Conservation (phyloP, 257 asterid genomes). For the Capsicum rhomboideum region DNA sequence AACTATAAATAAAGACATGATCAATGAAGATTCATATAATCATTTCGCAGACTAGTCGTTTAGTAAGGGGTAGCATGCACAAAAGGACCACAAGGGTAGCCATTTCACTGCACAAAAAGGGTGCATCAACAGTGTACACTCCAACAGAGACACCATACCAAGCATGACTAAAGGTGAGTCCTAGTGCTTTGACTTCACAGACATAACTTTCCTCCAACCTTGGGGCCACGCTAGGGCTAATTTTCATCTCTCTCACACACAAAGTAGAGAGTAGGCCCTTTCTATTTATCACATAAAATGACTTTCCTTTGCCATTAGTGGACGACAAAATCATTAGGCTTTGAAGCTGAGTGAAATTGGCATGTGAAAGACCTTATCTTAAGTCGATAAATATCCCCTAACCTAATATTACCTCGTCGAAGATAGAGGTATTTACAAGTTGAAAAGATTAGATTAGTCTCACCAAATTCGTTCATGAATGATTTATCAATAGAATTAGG, state of each 20-base stretch:
- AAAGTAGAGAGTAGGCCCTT: neutral
- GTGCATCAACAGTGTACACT: neutral
- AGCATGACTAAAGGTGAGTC: neutral
- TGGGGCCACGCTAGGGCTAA: neutral
- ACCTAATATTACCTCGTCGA: neutral
- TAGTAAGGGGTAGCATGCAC: neutral
- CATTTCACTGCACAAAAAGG: neutral
- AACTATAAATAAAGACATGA: neutral
- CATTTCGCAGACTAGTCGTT: neutral
- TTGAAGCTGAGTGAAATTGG: constrained; percentile 28
- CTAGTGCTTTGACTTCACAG: constrained; percentile 10
- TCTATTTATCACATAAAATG: neutral
- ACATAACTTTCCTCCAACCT: neutral
- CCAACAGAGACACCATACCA: neutral
- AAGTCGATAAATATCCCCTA: constrained; percentile 17
- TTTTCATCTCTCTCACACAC: neutral
- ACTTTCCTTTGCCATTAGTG: constrained; percentile 20
- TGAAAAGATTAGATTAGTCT: neutral
- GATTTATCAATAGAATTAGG: neutral
- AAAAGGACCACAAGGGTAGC: neutral
- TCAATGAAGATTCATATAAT: neutral
- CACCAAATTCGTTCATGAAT: neutral
- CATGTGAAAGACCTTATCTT: constrained; percentile 21
- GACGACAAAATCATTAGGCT: constrained; percentile 48
- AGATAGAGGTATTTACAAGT: neutral